A percentile compares a stretch with the other conserved stretches of the same genome.
Conservation (phyloP, 805 yeast genomes). For the Candida broadrunensis region DNA sequence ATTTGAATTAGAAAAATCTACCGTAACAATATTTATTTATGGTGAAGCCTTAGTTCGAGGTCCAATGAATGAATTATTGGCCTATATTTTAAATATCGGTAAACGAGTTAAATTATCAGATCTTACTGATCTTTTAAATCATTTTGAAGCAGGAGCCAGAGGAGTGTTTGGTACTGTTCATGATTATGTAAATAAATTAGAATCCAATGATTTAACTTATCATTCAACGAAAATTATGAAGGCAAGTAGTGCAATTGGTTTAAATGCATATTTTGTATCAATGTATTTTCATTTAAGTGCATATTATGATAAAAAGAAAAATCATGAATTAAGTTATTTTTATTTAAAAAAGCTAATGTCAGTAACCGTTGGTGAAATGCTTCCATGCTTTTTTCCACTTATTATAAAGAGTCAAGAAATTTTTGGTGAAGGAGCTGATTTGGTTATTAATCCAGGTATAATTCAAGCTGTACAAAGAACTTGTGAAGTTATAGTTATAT, state of each 20-base stretch:
- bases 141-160: constrained; percentile 37
- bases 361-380: constrained; percentile 22
- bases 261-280: constrained; percentile 23
- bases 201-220: constrained; percentile 11
- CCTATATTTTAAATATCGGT: constrained; percentile 15
- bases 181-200: constrained; percentile 23
- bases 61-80: constrained; percentile 23
- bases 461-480: constrained; percentile 23
- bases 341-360: constrained; percentile 29
- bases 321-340: constrained; percentile 27
- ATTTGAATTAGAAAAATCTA: constrained; percentile 33
- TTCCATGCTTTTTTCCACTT: constrained; percentile 31
- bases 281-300: constrained; percentile 32
- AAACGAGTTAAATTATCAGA: constrained; percentile 14
- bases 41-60: constrained; percentile 31
- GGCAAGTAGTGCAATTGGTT: constrained; percentile 19
- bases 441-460: constrained; percentile 38
- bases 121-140: constrained; percentile 20
- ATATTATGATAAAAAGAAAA: constrained; percentile 32
- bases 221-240: constrained; percentile 9
- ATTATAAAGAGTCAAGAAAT: constrained; percentile 27
- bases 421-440: constrained; percentile 43
- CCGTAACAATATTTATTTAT: constrained; percentile 24
- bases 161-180: constrained; percentile 30
- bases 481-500: constrained; percentile 20